phyloP scores from a whole-genome alignment of 257 asterid species.

The Galeopsis tetrahit region DNA sequence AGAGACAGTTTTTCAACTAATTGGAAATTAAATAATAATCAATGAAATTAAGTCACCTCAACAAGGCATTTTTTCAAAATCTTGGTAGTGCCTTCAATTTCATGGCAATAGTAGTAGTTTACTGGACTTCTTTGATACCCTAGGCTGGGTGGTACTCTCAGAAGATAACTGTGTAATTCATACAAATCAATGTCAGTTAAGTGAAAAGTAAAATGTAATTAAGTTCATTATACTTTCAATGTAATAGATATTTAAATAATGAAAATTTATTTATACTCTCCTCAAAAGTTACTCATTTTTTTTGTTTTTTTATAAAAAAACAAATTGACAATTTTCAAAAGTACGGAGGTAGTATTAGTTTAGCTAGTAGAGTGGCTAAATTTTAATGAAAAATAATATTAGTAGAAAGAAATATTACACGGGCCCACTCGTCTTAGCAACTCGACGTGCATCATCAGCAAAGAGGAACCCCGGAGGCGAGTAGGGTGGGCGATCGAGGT shows the following conservation, averaged over 20 bases:
- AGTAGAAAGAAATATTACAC: slow-evolving; percentile 42
- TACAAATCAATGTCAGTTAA: neutral
- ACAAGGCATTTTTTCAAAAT: slow-evolving; percentile 65
- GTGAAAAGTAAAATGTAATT: neutral
- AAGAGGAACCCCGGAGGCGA: slow-evolving; percentile 52
- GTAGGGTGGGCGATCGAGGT: slow-evolving; percentile 51
- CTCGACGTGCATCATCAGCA: slow-evolving; percentile 49
- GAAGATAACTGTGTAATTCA: slow-evolving; percentile 46
- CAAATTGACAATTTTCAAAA: too few species aligned
- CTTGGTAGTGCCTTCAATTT: slow-evolving; percentile 47
- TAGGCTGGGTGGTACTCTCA: slow-evolving; percentile 73
- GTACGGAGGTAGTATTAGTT: too few species aligned
- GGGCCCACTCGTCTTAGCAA: slow-evolving; percentile 59
- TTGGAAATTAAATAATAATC: neutral
- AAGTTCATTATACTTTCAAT: neutral
- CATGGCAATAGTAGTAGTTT: slow-evolving; percentile 68
- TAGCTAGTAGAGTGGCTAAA: neutral
- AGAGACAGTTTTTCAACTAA: neutral
- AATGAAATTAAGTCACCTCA: slow-evolving; percentile 45
- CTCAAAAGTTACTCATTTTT: too few species aligned
- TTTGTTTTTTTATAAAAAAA: too few species aligned
- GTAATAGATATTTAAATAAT: neutral
- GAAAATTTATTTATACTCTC: neutral
- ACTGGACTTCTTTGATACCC: slow-evolving; percentile 75
- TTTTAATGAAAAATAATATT: neutral